phyloP scores from a whole-genome alignment of 2,329 filamentous ascomycete species.

The Colletotrichum sp. region DNA sequence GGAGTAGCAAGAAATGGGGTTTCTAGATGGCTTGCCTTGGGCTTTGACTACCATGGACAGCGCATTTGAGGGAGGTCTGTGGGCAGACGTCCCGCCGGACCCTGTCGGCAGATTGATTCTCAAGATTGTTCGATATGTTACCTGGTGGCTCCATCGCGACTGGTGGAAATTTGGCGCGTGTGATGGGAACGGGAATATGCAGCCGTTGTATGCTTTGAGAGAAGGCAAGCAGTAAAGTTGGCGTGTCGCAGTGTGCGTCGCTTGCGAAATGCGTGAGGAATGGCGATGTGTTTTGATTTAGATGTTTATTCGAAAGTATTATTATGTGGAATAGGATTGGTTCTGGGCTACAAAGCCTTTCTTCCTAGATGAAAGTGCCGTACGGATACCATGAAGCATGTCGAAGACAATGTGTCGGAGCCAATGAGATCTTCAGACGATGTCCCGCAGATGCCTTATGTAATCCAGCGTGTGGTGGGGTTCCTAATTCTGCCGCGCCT shows the following conservation, averaged over 20 bases:
- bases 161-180: conserved; percentile 30
- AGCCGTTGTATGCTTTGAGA: conserved; percentile 28
- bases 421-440: background rate
- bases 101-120: conserved; percentile 19
- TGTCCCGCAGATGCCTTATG: background rate
- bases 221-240: background rate
- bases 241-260: background rate
- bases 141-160: conserved; percentile 25
- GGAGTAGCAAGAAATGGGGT: conserved; percentile 24
- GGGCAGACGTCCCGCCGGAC: conserved; percentile 32
- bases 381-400: background rate
- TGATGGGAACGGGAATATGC: conserved; percentile 25
- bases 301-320: background rate
- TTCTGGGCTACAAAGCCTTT: background rate
- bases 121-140: conserved; percentile 19
- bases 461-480: background rate
- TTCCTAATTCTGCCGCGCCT: conserved; percentile 17
- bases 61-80: conserved; percentile 26
- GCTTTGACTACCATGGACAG: conserved; percentile 24
- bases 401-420: background rate
- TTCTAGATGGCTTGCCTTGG: conserved; percentile 20
- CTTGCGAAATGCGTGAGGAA: background rate
- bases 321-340: background rate
- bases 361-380: background rate
- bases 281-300: background rate